These are phyloP conservation scores for Nakaseomyces delphensis DNA, from an alignment of 1,139 yeast genomes.

Conservation along the genomic window DNA sequence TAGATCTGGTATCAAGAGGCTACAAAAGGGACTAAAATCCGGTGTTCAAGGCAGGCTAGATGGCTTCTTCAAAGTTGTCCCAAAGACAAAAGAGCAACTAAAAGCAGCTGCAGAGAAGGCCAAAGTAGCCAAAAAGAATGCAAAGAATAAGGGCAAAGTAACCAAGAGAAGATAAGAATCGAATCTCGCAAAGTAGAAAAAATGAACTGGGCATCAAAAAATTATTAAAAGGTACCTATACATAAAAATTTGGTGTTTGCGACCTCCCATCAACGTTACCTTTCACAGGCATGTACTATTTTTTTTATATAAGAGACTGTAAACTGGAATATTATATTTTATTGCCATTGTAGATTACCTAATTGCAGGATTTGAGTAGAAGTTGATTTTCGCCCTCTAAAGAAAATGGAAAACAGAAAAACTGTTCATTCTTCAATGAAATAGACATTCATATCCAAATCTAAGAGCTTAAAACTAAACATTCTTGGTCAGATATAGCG, in stretches of 20 bases:
- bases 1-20: conserved; percentile 74
- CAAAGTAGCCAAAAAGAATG: conserved; percentile 34
- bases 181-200: no score
- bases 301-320: no score
- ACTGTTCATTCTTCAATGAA: neutral
- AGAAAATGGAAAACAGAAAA: no score
- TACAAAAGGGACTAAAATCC: conserved; percentile 72
- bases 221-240: no score
- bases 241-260: no score
- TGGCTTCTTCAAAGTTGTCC: conserved; percentile 74
- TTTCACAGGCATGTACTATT: no score
- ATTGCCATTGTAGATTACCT: no score
- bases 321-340: no score
- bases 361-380: neutral
- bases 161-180: conserved; percentile 16
- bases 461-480: no score
- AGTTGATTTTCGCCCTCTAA: neutral
- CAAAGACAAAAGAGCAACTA: conserved; percentile 40
- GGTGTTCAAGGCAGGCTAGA: conserved; percentile 90
- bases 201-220: no score
- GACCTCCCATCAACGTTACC: no score
- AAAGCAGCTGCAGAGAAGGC: conserved; percentile 36
- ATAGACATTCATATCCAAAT: neutral
- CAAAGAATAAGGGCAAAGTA: conserved; percentile 28
- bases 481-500: no score